phyloP scores from a whole-genome alignment of 768 basidiomycete genomes.

The Kwoniella sp. region DNA sequence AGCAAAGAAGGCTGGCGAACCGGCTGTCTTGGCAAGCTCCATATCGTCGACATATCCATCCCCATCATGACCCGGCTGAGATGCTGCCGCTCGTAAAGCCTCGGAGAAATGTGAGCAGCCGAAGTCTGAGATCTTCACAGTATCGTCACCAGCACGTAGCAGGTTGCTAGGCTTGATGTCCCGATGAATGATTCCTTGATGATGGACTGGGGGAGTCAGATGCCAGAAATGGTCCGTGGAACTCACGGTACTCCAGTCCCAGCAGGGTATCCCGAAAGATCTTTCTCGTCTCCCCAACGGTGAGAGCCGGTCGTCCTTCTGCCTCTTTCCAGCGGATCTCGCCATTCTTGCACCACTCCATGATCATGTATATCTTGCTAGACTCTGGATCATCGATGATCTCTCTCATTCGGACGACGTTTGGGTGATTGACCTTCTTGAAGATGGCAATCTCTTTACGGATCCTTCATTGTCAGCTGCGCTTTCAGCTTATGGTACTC shows the following conservation, averaged over 20 bases:
- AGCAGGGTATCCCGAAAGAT: constrained; percentile 90
- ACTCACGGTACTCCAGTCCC: constrained; percentile 90
- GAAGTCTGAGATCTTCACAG: constrained; percentile 97
- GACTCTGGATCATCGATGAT: constrained; percentile 88
- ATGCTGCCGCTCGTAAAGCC: constrained; percentile 69
- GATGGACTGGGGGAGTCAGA: constrained; percentile 64
- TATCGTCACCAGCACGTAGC: constrained; percentile 76
- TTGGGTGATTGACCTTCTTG: constrained; percentile 89
- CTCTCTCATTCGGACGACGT: constrained; percentile 83
- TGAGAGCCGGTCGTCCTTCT: constrained; percentile 66
- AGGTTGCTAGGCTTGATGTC: constrained; percentile 99
- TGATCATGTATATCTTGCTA: constrained; percentile 89
- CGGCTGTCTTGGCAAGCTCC: constrained; percentile 83
- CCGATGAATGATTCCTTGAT: constrained; percentile 97
- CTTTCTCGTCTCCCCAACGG: constrained; percentile 72
- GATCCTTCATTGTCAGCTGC: constrained; percentile 57
- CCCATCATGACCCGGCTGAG: constrained; percentile 52
- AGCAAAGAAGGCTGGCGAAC: constrained; percentile 92
- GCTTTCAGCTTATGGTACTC: constrained; percentile 2
- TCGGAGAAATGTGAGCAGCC: constrained; percentile 95
- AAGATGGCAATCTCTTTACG: constrained; percentile 95
- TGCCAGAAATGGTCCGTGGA: neutral
- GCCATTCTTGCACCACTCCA: constrained; percentile 94
- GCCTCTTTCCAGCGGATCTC: constrained; percentile 83
- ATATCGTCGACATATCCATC: constrained; percentile 68